Evolutionary conservation across 306 rosid genomes (phyloP), one percentile per base, ranked within the genome.

Genomic region (Arachis hypogaea): DNA sequence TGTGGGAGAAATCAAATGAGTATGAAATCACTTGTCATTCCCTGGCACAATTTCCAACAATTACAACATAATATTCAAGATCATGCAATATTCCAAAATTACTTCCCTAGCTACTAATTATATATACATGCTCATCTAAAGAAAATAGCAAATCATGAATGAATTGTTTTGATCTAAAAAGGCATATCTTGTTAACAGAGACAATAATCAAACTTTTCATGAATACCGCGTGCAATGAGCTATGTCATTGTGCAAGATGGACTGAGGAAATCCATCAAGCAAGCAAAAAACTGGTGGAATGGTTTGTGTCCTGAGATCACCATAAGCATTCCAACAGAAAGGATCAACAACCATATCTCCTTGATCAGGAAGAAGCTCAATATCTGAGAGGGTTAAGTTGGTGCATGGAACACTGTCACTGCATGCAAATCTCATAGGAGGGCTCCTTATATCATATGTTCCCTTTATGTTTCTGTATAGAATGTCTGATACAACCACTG

Each of bases 271-370:
- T 8, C 94, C 96, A 68, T 86, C 87, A 54, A 86, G 76, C 86
- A 93, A 82, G 88, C 98, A 93, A 54, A 81, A 81, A 6, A 93
- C 82, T 1, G 97, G 98, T 46, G 98, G 98, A 64, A 93, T 91
- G 16, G 91, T 91, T 33, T 85, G 75, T 51, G 96, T 89, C 63
- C 78, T 82, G 66, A 81, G 63, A 63, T 86, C 75, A 22, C 97
- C 94, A 54, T 94, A 94, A 54, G 98, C 98, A 84, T 91, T 94
- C 94, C 97, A 91, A 66, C 98, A 94, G 81, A 85, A 89, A 7
- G 98, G 93, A 68, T 88, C 96, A 42, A 40, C 45, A 8, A 91
- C 84, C 0, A 78, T 42, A 29, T 86, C 86, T 33, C 98, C 96
- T 72, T 68, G 47, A 9, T 88, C 80, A 0, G 98, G 98, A 86